Conservation (phyloP, 2,329 filamentous ascomycete genomes). For the Cytospora piceicola region DNA sequence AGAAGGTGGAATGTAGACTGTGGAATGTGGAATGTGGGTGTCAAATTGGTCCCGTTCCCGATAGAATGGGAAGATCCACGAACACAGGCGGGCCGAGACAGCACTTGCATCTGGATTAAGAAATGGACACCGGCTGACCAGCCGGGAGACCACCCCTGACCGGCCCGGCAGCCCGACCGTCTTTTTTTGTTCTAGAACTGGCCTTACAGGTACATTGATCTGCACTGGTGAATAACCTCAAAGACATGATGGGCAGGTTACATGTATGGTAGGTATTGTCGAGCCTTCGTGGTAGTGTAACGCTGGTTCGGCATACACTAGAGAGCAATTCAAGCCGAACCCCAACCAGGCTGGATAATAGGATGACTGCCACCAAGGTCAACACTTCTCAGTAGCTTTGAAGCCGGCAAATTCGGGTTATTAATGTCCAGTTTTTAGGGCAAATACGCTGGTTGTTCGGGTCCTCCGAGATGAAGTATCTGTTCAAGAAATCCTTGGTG, state of each 20-base stretch:
- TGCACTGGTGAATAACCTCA: conserved; percentile 14
- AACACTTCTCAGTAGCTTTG: not conserved
- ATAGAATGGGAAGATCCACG: conserved; percentile 9
- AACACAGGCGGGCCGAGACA: conserved; percentile 18
- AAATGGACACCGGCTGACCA: not conserved
- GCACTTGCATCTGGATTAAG: not conserved
- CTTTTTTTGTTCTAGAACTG: conserved; percentile 15
- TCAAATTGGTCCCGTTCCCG: conserved; percentile 16
- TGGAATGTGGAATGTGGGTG: conserved; percentile 12
- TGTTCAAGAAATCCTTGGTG: not conserved
- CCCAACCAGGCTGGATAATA: not conserved
- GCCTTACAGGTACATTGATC: conserved; percentile 5
- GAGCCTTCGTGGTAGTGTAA: not conserved
- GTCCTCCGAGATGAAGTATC: not conserved
- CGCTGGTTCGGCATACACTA: not conserved
- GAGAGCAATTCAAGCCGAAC: not conserved
- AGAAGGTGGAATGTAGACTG: conserved; percentile 12
- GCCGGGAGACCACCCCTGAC: conserved; percentile 1
- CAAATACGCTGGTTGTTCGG: not conserved
- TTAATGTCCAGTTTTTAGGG: too few species aligned
- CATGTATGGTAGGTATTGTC: conserved; percentile 6
- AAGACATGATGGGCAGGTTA: conserved; percentile 8
- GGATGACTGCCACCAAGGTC: not conserved
- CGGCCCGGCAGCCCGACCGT: conserved; percentile 11
- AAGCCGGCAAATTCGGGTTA: not conserved